phyloP scores from a whole-genome alignment of 306 rosid species.

The Quercus parvula region DNA sequence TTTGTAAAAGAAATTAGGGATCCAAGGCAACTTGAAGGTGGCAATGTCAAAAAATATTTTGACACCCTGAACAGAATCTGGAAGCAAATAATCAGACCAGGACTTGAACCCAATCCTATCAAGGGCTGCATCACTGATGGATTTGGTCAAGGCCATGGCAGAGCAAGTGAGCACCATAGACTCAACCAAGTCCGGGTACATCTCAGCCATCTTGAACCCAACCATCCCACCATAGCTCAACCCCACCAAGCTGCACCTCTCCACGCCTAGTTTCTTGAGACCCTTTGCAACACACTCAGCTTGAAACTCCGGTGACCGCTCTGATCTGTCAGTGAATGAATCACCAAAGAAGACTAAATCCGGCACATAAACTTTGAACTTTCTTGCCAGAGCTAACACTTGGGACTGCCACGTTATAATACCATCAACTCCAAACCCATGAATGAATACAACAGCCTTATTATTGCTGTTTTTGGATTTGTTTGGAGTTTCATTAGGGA shows the following conservation, averaged over 20 bases:
- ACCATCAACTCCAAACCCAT: slow-evolving; percentile 32
- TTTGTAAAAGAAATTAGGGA: slow-evolving; percentile 3
- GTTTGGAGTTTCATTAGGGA: background rate
- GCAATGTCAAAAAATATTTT: slow-evolving; percentile 5
- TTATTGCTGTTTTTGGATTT: too few species aligned
- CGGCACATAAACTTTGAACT: slow-evolving; percentile 33
- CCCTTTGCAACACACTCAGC: slow-evolving; percentile 39
- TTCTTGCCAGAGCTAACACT: slow-evolving; percentile 21
- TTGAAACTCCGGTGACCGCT: slow-evolving; percentile 35
- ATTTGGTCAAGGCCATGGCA: slow-evolving; percentile 27
- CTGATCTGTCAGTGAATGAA: slow-evolving; percentile 27
- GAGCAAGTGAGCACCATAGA: slow-evolving; percentile 33
- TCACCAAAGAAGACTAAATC: slow-evolving; percentile 39
- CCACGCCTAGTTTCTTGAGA: slow-evolving; percentile 30
- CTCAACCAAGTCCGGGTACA: slow-evolving; percentile 32
- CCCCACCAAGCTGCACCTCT: slow-evolving; percentile 31
- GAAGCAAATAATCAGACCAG: slow-evolving; percentile 38
- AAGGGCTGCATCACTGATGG: slow-evolving; percentile 10
- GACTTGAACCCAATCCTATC: slow-evolving; percentile 20
- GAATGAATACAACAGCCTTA: slow-evolving; percentile 30
- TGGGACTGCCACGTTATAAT: slow-evolving; percentile 44
- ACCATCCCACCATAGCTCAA: slow-evolving; percentile 44
- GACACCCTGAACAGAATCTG: slow-evolving; percentile 23
- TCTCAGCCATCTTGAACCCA: slow-evolving; percentile 37
- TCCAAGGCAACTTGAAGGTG: slow-evolving; percentile 15